Base-by-base conservation (phyloP, 805 yeast species). In the Tetrapisispora iriomotensis region DNA sequence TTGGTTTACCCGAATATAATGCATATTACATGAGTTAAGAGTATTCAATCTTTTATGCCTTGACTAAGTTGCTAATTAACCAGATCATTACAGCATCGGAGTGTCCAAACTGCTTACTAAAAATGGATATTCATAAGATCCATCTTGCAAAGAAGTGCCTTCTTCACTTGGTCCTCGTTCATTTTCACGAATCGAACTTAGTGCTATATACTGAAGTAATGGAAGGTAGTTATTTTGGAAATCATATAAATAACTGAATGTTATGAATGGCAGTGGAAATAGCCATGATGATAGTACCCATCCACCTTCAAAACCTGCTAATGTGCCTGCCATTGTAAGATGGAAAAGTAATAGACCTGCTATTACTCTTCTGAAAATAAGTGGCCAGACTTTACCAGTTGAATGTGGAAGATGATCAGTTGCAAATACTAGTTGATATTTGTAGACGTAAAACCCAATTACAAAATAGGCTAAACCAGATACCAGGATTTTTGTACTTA, bases 371-470 rank as follows among this genome's bases (percentile, higher is more conserved):
- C 95, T 70, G 53, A 83, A 82, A 2, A 90, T 79, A 36, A 87
- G 66, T 0, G 96, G 95, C 97, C 96, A 90, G 1, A 90, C 94
- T 55, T 82, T 83, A 1, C 97, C 98, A 0, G 96, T 92, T 0
- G 96, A 87, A 62, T 92, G 97, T 28, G 94, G 96, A 8, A 94
- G 88, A 59, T 92, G 97, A 24, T 86, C 87, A 66, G 92, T 81
- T 0, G 95, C 82, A 58, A 85, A 90, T 47, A 92, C 66, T 43
- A 90, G 67, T 60, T 87, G 96, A 58, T 88, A 90, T 62, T 90
- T 90, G 71, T 79, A 86, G 8, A 88, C 95, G 56, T 78, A 80
- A 59, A 77, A 90, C 0, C 97, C 96, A 40, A 86, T 64, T 13
- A 83, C 60, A 56, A 90, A 90, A 60, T 92, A 90, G 1, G 81